phyloP scores from a whole-genome alignment of 768 basidiomycete species.

The Favolaschia claudopus region DNA sequence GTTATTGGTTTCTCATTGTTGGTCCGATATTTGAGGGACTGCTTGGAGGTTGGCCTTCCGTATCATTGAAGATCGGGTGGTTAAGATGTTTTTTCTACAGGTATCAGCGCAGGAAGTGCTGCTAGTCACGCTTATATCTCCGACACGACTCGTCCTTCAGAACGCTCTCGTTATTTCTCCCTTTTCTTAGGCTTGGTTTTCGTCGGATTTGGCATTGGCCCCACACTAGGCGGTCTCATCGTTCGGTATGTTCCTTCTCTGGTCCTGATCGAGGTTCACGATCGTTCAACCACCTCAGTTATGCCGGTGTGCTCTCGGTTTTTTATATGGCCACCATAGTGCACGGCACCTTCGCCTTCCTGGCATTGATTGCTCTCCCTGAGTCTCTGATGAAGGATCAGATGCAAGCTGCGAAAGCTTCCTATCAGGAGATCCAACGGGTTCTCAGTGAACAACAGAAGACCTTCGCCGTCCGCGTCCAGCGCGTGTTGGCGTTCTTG shows the following conservation, averaged over 20 bases:
- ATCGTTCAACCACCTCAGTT: not conserved
- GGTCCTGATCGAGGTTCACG: not conserved
- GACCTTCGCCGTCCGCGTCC: slow-evolving; percentile 43
- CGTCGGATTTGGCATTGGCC: slow-evolving; percentile 65
- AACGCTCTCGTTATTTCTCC: slow-evolving; percentile 58
- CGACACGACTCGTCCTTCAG: slow-evolving; percentile 50
- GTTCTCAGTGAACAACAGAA: slow-evolving; percentile 17
- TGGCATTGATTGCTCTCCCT: slow-evolving; percentile 58
- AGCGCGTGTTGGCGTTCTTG: slow-evolving; percentile 56
- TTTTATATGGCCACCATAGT: slow-evolving; percentile 62
- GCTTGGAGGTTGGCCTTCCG: slow-evolving; percentile 55
- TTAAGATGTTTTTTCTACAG: slow-evolving; percentile 37
- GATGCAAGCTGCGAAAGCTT: slow-evolving; percentile 39
- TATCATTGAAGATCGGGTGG: not conserved
- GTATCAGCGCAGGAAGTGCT: slow-evolving; percentile 46
- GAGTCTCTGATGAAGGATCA: slow-evolving; percentile 62
- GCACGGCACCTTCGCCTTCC: slow-evolving; percentile 46
- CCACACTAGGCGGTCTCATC: slow-evolving; percentile 59
- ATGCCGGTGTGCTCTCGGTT: slow-evolving; percentile 46
- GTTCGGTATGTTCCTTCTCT: slow-evolving; percentile 38
- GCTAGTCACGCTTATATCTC: slow-evolving; percentile 58
- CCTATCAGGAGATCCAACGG: slow-evolving; percentile 29
- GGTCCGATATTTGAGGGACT: slow-evolving; percentile 62
- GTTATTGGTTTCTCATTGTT: slow-evolving; percentile 66
- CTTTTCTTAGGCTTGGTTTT: slow-evolving; percentile 60